A percentile compares a stretch with the other conserved stretches of the same genome.
Evolutionary conservation across 208 protist species (phyloP).

Genomic region (Trypanosoma avium): DNA sequence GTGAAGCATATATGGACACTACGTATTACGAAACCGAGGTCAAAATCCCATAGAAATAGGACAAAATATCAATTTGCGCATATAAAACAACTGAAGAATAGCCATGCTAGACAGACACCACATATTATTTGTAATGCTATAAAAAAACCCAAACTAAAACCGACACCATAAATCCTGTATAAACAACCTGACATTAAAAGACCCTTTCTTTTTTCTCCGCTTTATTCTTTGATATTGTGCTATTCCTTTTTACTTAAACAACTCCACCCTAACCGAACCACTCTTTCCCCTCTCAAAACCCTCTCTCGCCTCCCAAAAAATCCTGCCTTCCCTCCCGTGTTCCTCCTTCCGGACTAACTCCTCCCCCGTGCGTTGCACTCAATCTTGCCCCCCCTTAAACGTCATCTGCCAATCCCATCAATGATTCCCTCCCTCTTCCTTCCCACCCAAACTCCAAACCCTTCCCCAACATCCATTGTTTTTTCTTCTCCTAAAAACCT

Average conservation of each 20-base stretch:
- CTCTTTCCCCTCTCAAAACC: not conserved
- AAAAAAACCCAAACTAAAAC: slow-evolving; percentile 90
- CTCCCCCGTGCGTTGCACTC: slow-evolving; percentile 19
- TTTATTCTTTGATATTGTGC: slow-evolving; percentile 23
- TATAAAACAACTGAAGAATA: slow-evolving; percentile 90
- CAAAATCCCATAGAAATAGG: slow-evolving; percentile 88
- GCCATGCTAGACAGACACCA: slow-evolving; percentile 77
- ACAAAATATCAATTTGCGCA: slow-evolving; percentile 90
- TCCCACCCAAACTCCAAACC: slow-evolving; percentile 15
- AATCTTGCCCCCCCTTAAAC: slow-evolving; percentile 13
- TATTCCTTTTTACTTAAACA: not conserved
- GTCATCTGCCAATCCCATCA: slow-evolving; percentile 6
- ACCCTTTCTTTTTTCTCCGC: slow-evolving; percentile 87
- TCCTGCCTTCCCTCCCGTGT: slow-evolving; percentile 33
- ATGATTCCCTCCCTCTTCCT: slow-evolving; percentile 11
- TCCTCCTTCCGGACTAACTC: slow-evolving; percentile 30
- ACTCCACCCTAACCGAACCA: not conserved
- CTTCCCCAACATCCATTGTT: slow-evolving; percentile 20
- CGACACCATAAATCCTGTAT: slow-evolving; percentile 81
- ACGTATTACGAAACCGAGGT: slow-evolving; percentile 81
- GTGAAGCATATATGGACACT: slow-evolving; percentile 84
- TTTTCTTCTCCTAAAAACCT: slow-evolving; percentile 22
- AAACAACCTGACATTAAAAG: slow-evolving; percentile 88
- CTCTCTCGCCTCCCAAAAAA: not conserved
- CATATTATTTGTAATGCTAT: slow-evolving; percentile 84